Percentiles rank a stretch among this genome's conserved stretches.
Conservation (phyloP, 306 rosid genomes). For the Gleditsia sinensis region DNA sequence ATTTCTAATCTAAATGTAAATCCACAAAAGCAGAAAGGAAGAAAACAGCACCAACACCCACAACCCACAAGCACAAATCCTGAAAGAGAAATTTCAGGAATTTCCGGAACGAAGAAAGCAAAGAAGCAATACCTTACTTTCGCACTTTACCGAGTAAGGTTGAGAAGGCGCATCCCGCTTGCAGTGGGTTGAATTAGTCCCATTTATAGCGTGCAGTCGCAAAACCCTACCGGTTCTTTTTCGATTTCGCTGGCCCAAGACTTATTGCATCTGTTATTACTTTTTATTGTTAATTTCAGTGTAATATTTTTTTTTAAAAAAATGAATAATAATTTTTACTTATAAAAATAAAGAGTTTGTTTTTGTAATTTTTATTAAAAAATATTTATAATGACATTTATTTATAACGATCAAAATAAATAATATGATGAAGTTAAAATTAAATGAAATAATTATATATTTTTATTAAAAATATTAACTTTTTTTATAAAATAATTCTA, state of each 20-base stretch:
- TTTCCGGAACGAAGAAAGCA: too few species aligned
- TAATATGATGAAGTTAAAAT: too few species aligned
- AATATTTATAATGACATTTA: too few species aligned
- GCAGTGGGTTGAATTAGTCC: background rate
- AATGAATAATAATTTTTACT: too few species aligned
- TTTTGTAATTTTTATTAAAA: too few species aligned
- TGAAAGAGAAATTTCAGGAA: background rate
- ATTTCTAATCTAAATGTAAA: background rate
- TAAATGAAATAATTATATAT: too few species aligned
- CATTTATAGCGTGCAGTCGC: constrained; percentile 29
- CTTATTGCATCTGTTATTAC: too few species aligned
- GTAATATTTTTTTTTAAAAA: background rate
- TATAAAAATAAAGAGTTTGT: background rate
- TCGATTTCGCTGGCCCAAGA: too few species aligned
- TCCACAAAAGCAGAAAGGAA: background rate
- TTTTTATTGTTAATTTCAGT: too few species aligned
- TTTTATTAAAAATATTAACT: background rate
- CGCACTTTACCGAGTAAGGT: background rate
- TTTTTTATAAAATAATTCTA: too few species aligned
- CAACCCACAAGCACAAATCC: background rate
- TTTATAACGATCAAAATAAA: too few species aligned
- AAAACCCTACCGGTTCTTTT: constrained; percentile 53
- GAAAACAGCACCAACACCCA: too few species aligned
- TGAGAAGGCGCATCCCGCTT: background rate
- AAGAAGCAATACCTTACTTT: constrained; percentile 21